These are phyloP conservation scores for Rubia peregrina DNA, from an alignment of 305 asterid genomes.

Conservation along the genomic window DNA sequence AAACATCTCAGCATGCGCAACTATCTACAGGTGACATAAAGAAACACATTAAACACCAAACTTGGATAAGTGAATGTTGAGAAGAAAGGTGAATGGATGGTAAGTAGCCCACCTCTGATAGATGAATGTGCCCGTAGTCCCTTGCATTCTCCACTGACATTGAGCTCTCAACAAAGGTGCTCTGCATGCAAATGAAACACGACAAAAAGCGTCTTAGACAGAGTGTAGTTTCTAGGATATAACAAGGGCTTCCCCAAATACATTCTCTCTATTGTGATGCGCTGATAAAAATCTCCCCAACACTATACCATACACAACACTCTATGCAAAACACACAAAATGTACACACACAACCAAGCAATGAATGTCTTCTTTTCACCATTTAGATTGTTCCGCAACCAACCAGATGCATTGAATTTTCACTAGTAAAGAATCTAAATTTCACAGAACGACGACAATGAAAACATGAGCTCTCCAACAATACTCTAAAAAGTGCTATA, in stretches of 20 bases:
- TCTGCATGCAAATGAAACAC: slow-evolving; percentile 32
- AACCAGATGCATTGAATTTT: not conserved
- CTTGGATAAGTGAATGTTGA: not conserved
- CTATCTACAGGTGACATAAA: slow-evolving; percentile 38
- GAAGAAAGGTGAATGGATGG: slow-evolving; percentile 3
- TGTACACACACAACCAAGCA: no score
- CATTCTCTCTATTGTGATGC: not conserved
- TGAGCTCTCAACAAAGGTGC: slow-evolving; percentile 72
- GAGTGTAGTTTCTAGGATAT: not conserved
- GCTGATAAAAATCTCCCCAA: not conserved
- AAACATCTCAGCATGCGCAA: slow-evolving; percentile 57
- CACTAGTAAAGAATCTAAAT: not conserved
- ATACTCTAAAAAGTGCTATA: not conserved
- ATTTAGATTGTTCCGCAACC: not conserved
- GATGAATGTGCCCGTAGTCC: slow-evolving; percentile 85
- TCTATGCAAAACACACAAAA: not conserved
- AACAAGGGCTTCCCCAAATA: not conserved
- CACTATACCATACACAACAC: not conserved
- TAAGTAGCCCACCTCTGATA: slow-evolving; percentile 56
- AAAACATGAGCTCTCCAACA: not conserved
- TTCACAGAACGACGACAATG: not conserved
- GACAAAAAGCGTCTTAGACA: slow-evolving; percentile 7
- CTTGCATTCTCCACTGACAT: slow-evolving; percentile 58
- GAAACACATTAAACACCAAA: slow-evolving; percentile 3
- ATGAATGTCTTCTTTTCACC: not conserved